A percentile compares a stretch with the other conserved stretches of the same genome.
phyloP scores from a whole-genome alignment of 2,329 filamentous ascomycete species.

The Talaromyces sp. region DNA sequence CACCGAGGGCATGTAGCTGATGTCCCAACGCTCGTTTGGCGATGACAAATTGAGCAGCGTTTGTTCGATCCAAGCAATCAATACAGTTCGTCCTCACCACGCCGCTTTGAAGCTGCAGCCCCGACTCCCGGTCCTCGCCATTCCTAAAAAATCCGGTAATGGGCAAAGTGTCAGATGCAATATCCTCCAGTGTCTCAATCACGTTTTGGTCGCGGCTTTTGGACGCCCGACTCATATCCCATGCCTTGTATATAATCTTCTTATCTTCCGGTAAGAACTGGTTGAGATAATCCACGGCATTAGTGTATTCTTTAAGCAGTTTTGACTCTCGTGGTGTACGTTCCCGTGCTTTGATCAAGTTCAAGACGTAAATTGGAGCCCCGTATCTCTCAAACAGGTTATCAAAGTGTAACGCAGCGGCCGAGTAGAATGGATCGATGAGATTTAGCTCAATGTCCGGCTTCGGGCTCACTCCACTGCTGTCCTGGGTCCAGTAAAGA shows the following conservation, averaged over 20 bases:
- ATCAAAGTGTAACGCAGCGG: conserved; percentile 90
- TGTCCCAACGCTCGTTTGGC: conserved; percentile 89
- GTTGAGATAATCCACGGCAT: conserved; percentile 85
- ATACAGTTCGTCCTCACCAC: conserved; percentile 96
- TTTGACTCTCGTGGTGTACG: conserved; percentile 88
- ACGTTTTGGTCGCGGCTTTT: conserved; percentile 92
- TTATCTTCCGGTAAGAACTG: conserved; percentile 81
- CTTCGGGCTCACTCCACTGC: conserved; percentile 89
- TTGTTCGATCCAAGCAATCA: conserved; percentile 93
- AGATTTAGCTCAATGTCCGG: conserved; percentile 93
- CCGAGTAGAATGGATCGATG: conserved; percentile 92
- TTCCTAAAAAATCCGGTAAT: conserved; percentile 95
- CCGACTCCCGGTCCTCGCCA: conserved; percentile 63
- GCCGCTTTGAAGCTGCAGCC: conserved; percentile 76
- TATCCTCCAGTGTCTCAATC: conserved; percentile 82
- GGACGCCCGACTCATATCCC: conserved; percentile 95
- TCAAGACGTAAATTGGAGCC: conserved; percentile 83
- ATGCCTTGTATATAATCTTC: conserved; percentile 89
- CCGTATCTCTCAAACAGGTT: conserved; percentile 92
- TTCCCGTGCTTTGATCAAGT: conserved; percentile 85
- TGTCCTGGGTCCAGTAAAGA: conserved; percentile 95
- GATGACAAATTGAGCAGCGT: conserved; percentile 96
- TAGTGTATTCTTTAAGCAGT: conserved; percentile 77
- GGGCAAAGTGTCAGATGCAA: conserved; percentile 79
- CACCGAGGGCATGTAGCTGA: conserved; percentile 84